Base-by-base conservation (phyloP, 2,329 filamentous ascomycete species). In the Cladophialophora carrionii region DNA sequence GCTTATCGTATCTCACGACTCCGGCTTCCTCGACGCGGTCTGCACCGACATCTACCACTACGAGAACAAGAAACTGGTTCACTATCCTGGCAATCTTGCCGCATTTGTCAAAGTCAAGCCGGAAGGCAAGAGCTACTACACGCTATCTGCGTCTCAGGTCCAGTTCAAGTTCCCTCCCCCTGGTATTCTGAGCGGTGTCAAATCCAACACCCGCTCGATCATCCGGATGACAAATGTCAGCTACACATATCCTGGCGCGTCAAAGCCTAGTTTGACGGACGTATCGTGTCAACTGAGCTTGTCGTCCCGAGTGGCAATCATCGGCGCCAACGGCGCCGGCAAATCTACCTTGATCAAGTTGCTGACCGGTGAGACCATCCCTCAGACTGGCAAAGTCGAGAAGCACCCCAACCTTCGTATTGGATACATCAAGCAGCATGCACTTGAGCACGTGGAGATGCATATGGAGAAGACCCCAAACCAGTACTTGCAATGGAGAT, bases 41-140 rank as follows among this genome's bases (percentile, higher is more conserved):
- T 98, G 94, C 75, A 99, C 95, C 6, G 95, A 99, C 76, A 97
- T 99, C 75, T 97, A 97, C 82, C 95, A 99, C 82, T 99, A 99
- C 80, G 95, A 99, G 79, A 87, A 88, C 79, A 99, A 99, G 87
- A 99, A 98, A 83, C 86, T 99, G 37, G 81, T 82, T 48, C 78
- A 76, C 71, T 83, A 83, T 73, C 78, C 78, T 61, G 81, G 81
- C 56, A 83, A 83, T 69, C 76, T 83, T 63, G 80, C 81, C 51
- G 81, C 72, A 54, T 97, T 99, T 75, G 95, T 99, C 76, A 86
- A 90, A 79, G 82, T 91, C 71, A 92, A 91, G 76, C 95, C 95
- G 12, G 95, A 98, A 80, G 95, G 90, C 67, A 97, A 96, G 86
- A 93, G 90, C 77, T 99, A 99, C 84, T 99, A 99, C 82, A 98